Conservation (phyloP, 2,329 filamentous ascomycete species). For the Penicillium sp. region DNA sequence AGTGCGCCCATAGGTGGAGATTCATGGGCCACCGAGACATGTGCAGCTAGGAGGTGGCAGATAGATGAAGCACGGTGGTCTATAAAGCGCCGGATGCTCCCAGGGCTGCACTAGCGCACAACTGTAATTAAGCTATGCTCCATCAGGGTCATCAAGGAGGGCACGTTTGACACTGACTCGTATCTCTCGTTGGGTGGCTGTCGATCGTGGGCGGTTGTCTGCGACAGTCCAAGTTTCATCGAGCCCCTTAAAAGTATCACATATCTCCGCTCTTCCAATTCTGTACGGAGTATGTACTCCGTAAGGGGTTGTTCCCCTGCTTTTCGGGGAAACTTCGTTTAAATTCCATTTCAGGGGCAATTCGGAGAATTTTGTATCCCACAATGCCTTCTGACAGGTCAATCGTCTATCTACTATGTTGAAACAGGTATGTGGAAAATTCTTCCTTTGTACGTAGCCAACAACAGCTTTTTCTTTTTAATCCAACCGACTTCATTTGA, state of each 20-base stretch:
- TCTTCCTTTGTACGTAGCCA: neutral
- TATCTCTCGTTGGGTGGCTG: slow-evolving; percentile 17
- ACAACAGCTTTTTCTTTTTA: neutral
- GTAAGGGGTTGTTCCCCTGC: neutral
- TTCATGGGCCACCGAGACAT: slow-evolving; percentile 18
- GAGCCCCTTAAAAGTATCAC: neutral
- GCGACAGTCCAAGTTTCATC: slow-evolving; percentile 32
- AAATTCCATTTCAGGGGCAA: neutral
- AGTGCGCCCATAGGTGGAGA: slow-evolving; percentile 25
- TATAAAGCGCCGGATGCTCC: slow-evolving; percentile 11
- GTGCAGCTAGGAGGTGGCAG: slow-evolving; percentile 22
- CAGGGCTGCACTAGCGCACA: slow-evolving; percentile 4
- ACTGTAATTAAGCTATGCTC: slow-evolving; percentile 17
- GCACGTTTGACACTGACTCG: slow-evolving; percentile 3
- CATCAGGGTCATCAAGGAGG: neutral
- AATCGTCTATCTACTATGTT: neutral
- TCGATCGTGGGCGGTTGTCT: slow-evolving; percentile 25
- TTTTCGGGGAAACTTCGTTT: slow-evolving; percentile 7
- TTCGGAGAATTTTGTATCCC: neutral
- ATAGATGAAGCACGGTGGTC: slow-evolving; percentile 27
- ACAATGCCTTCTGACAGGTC: neutral
- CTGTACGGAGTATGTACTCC: too few relatives aligned
- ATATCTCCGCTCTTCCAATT: slow-evolving; percentile 19
- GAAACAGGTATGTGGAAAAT: neutral
- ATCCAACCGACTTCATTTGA: neutral